Base-by-base conservation (phyloP, 352 stramenopile species). In the Blastocystis sp. region DNA sequence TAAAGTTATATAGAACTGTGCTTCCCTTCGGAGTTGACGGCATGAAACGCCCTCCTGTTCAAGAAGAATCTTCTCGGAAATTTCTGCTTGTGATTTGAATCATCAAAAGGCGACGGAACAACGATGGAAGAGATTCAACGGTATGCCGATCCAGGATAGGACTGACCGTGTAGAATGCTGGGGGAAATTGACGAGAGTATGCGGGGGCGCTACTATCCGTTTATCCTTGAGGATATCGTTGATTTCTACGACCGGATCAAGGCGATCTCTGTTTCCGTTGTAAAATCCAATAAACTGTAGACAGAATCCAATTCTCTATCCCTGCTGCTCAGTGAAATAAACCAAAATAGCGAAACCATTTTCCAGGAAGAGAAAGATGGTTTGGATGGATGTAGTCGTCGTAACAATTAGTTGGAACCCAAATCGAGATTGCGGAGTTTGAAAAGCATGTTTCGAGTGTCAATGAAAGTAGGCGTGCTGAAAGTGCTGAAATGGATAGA, bases 171-270 rank as follows among this genome's bases (percentile, higher is more conserved):
- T 64, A 81, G 69, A 81, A 81, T 63, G 29, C 48, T 81, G 7
- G 24, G 27, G 9, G 40, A 81, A 21, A 81, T 81, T 49, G 69
- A 81, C 16, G 48, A 57, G 18, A 63, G 56, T 61, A 40, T 81
- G 18, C 46, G 29, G 14, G 32, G 56, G 29, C 27, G 42, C 21
- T 81, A 81, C 51, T 81, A 81, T 38, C 69, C 69, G 4, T 81
- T 81, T 32, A 81, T 81, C 27, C 69, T 81, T 38, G 69, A 81
- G 42, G 44, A 81, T 27, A 49, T 81, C 56, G 16, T 16, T 14
- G 53, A 81, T 27, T 57, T 81, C n/a, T 81, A 81, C 36, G 48
- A 61, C 32, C 53, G 40, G 42, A 81, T 81, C 11, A 29, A 81
- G 36, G 44, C 21, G 24, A 81, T 81, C 46, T 81, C 44, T n/a